Base-by-base conservation (phyloP, 805 yeast species). In the Jamesozyma hellenica region DNA sequence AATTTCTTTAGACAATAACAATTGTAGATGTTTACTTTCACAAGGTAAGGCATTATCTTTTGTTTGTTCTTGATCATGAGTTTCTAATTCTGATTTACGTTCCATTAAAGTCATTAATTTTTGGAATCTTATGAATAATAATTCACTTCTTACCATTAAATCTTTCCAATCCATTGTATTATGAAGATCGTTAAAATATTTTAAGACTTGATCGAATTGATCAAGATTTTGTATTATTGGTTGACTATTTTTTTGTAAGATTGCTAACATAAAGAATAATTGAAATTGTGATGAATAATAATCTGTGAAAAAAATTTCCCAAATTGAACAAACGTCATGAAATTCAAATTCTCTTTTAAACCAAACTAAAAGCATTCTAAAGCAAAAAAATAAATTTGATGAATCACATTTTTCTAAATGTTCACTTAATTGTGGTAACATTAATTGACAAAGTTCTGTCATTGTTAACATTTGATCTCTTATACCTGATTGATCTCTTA, bases 261-360 rank as follows among this genome's bases (percentile, higher is more conserved):
- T 79, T 0, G 95, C 92, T 48, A 90, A 65, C 15, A 94, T 90
- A 51, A 92, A 71, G 54, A 92, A 87, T 28, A 92, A 62, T 50
- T 87, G 94, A 58, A 81, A 88, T 58, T 92, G 96, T 5, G 92
- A 78, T 0, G 90, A 74, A 53, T 84, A 78, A 52, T 65, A 81
- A 61, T 90, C 90, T 0, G 97, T 90, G 79, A 92, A 85, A 35
- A 92, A 66, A 3, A 82, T 77, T 55, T 90, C 98, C 97, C 97
- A 90, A n/a, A 90, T 67, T 23, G 73, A 66, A 54, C 82, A 64
- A 1, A 85, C 82, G 40, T 84, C 84, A 35, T 74, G 74, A 73
- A 90, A 83, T 21, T 71, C 72, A 46, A 92, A 80, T 54, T 92
- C 98, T 36, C 98, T 74, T 58, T 92, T 92, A 58, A 74, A 92